Evolutionary conservation across 345 rosid genomes (phyloP), one percentile per base, ranked within the genome.

Genomic region (Citrus medica): DNA sequence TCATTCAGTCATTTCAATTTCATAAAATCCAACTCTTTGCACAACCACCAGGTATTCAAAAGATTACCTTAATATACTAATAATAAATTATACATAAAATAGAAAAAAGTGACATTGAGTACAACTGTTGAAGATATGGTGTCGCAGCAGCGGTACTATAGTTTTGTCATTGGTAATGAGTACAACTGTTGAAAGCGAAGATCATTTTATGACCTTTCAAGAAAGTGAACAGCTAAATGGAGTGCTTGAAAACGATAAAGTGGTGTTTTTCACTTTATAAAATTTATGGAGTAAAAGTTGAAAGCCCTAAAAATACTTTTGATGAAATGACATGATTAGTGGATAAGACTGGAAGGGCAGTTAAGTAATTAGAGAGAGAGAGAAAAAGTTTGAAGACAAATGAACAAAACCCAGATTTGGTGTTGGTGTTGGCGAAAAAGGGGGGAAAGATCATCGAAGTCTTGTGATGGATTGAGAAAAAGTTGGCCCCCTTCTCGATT

Each of bases 281-380:
- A 9, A 13, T 62, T 40, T 9, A 9, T 9, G 12, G 13, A 5
- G 7, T 27, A 5, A 17, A 64, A 32, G 19, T 6, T 64, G 69
- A 30, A 16, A 30, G 22, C 38, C 9, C 32, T 25, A 27, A 25
- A n/a, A 61, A 25, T 4, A 10, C 0, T 66, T 21, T 60, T 53
- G 3, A 25, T 38, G 35, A 61, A 46, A 74, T 63, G 69, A 42
- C 77, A 55, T 3, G 62, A 60, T 3, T 33, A 53, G n/a, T 14
- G 73, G 79, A 76, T 76, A 76, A 76, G 79, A 76, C 55, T 56
- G 19, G 53, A 67, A 38, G 73, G 79, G 73, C 25, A 56, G 22
- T 76, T 25, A 5, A n/a, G 79, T 35, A 19, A 66, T 22, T 17
- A 5, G 40, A 12, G 21, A 22, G 10, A n/a, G n/a, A 58, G 8